Base-by-base conservation (phyloP, 1,284 basidiomycete genomes). In the Austroboletus niveus region DNA sequence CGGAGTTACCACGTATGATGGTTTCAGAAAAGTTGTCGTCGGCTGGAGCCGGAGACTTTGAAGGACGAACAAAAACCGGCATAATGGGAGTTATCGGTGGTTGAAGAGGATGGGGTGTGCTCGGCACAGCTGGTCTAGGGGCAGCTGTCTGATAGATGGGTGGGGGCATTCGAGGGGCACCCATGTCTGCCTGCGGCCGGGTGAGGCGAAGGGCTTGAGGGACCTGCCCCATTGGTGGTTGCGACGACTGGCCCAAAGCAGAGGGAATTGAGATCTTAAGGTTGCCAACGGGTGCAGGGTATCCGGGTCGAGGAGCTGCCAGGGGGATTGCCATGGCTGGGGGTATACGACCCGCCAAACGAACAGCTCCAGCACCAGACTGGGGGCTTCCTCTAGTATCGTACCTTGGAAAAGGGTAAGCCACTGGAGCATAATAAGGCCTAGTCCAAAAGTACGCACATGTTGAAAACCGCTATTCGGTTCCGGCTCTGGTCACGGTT, bases 61-160 rank as follows among this genome's bases (percentile, higher is more conserved):
- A 70, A 5, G 88, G 85, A 46, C 86, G 80, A 10, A 78, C 86
- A 60, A 92, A 92, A 31, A 82, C 80, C 11, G 89, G 88, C 0
- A 77, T 81, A 58, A 91, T 91, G 42, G 89, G 89, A 0, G 85
- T 86, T 58, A 85, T 77, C 14, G 89, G 85, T 1, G 88, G 81
- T 51, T 83, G 82, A 2, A 91, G 75, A 8, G 88, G 87, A 57
- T 89, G 88, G 10, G 89, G 89, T 5, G 76, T 66, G 54, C 66
- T 69, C 9, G 75, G 71, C 30, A 72, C 69, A 24, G 64, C 53
- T 20, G 70, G 61, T 32, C 65, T 67, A 51, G 61, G 62, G 47
- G 56, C 65, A 42, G 62, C 60, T 45, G 54, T 69, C 61, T 58
- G 66, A 51, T 71, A 75, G 47, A 73, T 71, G 47, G 59, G 66